A percentile compares a stretch with the other conserved stretches of the same genome.
Evolutionary conservation across 371 early-diverging fungal genomes (phyloP).

Genomic region (Rhizomucor miehei): DNA sequence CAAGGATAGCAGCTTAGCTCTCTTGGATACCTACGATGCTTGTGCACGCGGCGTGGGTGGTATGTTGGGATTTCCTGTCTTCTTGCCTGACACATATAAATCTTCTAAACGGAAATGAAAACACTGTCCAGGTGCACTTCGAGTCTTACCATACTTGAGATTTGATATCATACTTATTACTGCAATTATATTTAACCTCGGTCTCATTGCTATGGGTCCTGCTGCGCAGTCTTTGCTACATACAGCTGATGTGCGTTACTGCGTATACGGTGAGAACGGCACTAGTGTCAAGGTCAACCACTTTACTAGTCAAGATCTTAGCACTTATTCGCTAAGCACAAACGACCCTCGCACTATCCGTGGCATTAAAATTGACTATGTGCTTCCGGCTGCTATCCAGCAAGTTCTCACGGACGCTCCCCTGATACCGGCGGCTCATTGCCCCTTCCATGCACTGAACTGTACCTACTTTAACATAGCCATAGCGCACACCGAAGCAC

Average conservation of each 20-base stretch:
- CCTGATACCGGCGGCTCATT: neutral
- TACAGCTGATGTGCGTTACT: neutral
- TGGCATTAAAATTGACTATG: neutral
- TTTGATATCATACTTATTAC: conserved; percentile 7
- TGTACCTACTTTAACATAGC: conserved; percentile 7
- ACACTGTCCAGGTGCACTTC: neutral
- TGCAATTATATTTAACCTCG: conserved; percentile 12
- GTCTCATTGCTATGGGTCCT: conserved; percentile 14
- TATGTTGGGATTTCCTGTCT: neutral
- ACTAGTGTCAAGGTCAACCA: neutral
- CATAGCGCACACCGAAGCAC: neutral
- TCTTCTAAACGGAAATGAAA: neutral
- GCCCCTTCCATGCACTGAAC: conserved; percentile 6
- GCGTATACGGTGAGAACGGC: neutral
- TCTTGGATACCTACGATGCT: conserved; percentile 26
- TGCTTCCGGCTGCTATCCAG: neutral
- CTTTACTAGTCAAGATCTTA: neutral
- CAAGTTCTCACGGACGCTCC: neutral
- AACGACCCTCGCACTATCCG: neutral
- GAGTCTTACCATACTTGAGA: conserved; percentile 5
- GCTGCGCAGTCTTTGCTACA: conserved; percentile 11
- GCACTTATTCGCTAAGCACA: neutral
- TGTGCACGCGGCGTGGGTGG: conserved; percentile 30
- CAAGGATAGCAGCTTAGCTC: conserved; percentile 13
- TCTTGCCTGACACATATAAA: neutral